These are phyloP conservation scores for Thraustotheca clavata DNA, from an alignment of 352 stramenopile species.

Conservation along the genomic window DNA sequence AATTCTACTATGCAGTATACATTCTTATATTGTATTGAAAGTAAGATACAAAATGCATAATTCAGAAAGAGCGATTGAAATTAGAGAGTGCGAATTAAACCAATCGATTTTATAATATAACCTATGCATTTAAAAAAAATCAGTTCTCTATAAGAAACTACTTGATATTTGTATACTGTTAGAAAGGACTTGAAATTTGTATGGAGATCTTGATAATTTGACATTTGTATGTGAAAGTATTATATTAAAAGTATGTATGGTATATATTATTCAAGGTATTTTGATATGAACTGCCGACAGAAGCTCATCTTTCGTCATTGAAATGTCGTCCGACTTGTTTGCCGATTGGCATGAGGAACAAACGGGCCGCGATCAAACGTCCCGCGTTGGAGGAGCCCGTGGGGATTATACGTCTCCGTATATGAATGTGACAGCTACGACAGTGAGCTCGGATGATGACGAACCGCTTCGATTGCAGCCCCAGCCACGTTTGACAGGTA, in stretches of 20 bases:
- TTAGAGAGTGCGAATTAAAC: neutral
- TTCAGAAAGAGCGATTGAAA: too few relatives aligned
- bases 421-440: slow-evolving; percentile 13
- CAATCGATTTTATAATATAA: neutral
- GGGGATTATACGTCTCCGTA: slow-evolving; percentile 26
- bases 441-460: slow-evolving; percentile 39
- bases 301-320: slow-evolving; percentile 9
- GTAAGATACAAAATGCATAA: too few relatives aligned
- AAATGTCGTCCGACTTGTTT: slow-evolving; percentile 84
- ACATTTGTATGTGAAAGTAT: too few relatives aligned
- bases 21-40: too few relatives aligned
- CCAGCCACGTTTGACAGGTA: neutral
- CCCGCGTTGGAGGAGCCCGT: neutral
- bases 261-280: slow-evolving; percentile 2
- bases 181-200: neutral
- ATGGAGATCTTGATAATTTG: too few relatives aligned
- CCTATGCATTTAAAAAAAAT: too few relatives aligned
- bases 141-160: too few relatives aligned
- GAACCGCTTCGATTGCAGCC: slow-evolving; percentile 28
- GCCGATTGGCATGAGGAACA: slow-evolving; percentile 84
- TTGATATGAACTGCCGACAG: slow-evolving; percentile 16
- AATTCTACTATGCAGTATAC: too few relatives aligned
- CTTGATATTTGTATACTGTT: too few relatives aligned
- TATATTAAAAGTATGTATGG: neutral
- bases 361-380: slow-evolving; percentile 22